Evolutionary conservation across 1,284 basidiomycete species (phyloP), one percentile per base, ranked within the genome.

Genomic region (Clitocybe nebularis): DNA sequence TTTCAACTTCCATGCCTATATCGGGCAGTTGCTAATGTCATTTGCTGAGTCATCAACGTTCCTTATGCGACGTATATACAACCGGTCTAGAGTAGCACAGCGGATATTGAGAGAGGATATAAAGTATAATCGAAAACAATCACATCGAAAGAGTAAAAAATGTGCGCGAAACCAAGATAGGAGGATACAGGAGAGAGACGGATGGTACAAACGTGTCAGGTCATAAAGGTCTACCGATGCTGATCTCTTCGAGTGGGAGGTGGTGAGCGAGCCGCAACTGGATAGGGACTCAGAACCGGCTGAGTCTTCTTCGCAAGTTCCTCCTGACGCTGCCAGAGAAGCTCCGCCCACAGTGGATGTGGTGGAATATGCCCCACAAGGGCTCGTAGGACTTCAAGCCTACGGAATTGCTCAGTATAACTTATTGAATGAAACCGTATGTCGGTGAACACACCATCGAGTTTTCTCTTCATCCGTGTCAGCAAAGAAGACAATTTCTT

Each of bases 381-480:
- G 0, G 86, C 83, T 36, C 77, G 74, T 6, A 95, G 71, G 2
- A 92, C 82, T 48, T 88, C 79, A 54, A 95, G 70, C 91, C 91
- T 93, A 48, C 10, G 22, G 53, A 36, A 6, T 21, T 26, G 23
- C 9, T 43, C 13, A 46, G 26, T 6, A 34, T n/a, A 13, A 5
- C 17, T 6, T 17, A 7, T 19, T 33, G 20, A 36, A 10, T n/a
- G 32, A 33, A 36, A 14, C 16, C 37, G 13, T 9, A 43, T 14
- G 1, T 34, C 19, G 17, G 46, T 17, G 3, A 22, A 72, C 84
- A 57, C 60, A 92, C 94, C 94, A 99, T 65, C 74, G 76, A 10
- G 71, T 65, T 67, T 96, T 97, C 59, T 93, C 89, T 48, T 84
- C 84, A 51, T 94, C 89, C 8, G 81, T 87, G 63, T 98, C 94